Percentiles rank a stretch among this genome's conserved stretches.
Conservation (phyloP, 257 asterid genomes). For the Orobanche coerulescens region DNA sequence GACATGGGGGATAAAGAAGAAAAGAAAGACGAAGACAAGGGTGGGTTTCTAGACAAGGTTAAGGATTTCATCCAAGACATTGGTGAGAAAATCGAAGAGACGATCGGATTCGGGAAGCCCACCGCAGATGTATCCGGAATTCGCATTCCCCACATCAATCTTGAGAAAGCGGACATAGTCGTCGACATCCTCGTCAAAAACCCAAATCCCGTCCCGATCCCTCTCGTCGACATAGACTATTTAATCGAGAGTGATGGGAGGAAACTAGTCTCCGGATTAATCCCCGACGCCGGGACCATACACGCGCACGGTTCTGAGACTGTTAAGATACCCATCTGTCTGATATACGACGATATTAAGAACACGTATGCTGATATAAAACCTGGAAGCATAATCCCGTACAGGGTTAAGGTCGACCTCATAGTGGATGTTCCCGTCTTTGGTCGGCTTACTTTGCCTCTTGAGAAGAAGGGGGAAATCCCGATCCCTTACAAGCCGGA, state of each 20-base stretch:
- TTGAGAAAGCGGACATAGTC: constrained; percentile 70
- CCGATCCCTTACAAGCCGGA: constrained; percentile 5
- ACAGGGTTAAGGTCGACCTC: not conserved
- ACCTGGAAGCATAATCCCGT: constrained; percentile 1
- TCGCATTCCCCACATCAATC: constrained; percentile 69
- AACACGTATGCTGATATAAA: not conserved
- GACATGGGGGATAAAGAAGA: constrained; percentile 48
- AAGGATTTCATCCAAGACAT: constrained; percentile 81
- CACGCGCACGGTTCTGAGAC: constrained; percentile 9
- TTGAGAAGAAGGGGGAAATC: constrained; percentile 7
- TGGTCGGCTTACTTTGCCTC: constrained; percentile 1
- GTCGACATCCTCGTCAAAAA: constrained; percentile 66
- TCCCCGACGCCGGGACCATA: constrained; percentile 2
- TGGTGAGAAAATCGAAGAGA: constrained; percentile 90
- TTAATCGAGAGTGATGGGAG: not conserved
- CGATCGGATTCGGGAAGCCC: constrained; percentile 86
- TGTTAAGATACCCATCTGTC: not conserved
- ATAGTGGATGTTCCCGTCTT: constrained; percentile 7
- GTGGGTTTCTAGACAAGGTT: constrained; percentile 72
- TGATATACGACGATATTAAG: not conserved
- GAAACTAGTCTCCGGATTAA: not conserved
- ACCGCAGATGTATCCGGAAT: constrained; percentile 79
- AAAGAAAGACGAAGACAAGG: constrained; percentile 50
- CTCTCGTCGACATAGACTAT: constrained; percentile 8
- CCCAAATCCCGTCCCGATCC: constrained; percentile 49